phyloP scores from a whole-genome alignment of 2,329 filamentous ascomycete genomes.

The Amylocarpus encephaloides region DNA sequence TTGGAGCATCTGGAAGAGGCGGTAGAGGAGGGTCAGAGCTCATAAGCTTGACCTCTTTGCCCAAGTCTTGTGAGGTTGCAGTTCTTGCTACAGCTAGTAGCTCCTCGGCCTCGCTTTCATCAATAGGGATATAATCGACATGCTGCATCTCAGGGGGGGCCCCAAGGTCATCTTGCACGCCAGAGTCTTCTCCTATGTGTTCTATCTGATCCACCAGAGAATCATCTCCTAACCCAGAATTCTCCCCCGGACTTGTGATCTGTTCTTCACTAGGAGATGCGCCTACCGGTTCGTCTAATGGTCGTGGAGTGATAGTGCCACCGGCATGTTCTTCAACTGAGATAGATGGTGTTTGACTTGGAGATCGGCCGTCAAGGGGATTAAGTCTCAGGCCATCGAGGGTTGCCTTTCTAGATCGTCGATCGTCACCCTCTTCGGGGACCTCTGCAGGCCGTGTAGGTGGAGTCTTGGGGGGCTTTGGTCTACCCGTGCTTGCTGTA shows the following conservation, averaged over 20 bases:
- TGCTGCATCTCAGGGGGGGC: slow-evolving; percentile 30
- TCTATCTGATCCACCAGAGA: slow-evolving; percentile 20
- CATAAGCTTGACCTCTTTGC: slow-evolving; percentile 9
- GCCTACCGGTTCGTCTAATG: slow-evolving; percentile 25
- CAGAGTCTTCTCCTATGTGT: slow-evolving; percentile 23
- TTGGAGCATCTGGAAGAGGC: slow-evolving; percentile 45
- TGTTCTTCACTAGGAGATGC: not conserved
- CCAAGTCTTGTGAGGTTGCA: slow-evolving; percentile 4
- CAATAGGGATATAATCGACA: slow-evolving; percentile 37
- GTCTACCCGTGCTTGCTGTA: slow-evolving; percentile 71
- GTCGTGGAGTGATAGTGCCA: slow-evolving; percentile 29
- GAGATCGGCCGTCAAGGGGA: slow-evolving; percentile 8
- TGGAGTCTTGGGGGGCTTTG: slow-evolving; percentile 43
- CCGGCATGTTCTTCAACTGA: slow-evolving; percentile 41
- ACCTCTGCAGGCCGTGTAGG: slow-evolving; percentile 7
- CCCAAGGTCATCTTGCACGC: slow-evolving; percentile 21
- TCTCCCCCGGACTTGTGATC: too few species aligned
- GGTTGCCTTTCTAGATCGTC: slow-evolving; percentile 16
- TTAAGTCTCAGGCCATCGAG: slow-evolving; percentile 22
- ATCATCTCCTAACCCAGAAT: too few species aligned
- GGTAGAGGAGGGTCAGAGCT: slow-evolving; percentile 38
- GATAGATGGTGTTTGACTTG: slow-evolving; percentile 27
- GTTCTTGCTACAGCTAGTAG: not conserved
- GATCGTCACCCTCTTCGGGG: slow-evolving; percentile 14
- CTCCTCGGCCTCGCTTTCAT: slow-evolving; percentile 23